A percentile compares a stretch with the other conserved stretches of the same genome.
Evolutionary conservation across 1,284 basidiomycete genomes (phyloP).

Genomic region (Leccinum cinnamomeum): DNA sequence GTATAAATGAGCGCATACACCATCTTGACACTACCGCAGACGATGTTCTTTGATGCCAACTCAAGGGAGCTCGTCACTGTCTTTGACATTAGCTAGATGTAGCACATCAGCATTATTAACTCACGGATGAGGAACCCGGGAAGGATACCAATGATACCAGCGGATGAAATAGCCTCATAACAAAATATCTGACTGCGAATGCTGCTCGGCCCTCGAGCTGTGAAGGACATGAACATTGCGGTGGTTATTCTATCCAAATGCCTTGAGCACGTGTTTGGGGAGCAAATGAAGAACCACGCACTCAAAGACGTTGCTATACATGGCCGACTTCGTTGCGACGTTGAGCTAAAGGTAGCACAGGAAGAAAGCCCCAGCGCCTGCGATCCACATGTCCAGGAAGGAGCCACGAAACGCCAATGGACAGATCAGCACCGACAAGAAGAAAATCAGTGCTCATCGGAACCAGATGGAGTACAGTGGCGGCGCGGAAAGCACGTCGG

Average conservation of each 20-base stretch:
- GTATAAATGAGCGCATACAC: constrained; percentile 89
- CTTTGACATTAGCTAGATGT: constrained; percentile 15
- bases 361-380: constrained; percentile 65
- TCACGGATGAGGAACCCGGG: constrained; percentile 81
- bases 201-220: constrained; percentile 75
- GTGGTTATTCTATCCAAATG: constrained; percentile 64
- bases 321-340: constrained; percentile 68
- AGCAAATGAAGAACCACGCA: constrained; percentile 40
- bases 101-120: constrained; percentile 30
- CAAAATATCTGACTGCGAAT: constrained; percentile 77
- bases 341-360: constrained; percentile 69
- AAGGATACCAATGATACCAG: constrained; percentile 79
- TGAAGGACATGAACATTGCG: constrained; percentile 79
- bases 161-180: constrained; percentile 83
- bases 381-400: constrained; percentile 81
- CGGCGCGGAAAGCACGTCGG: constrained; percentile 41
- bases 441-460: constrained; percentile 68
- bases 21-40: constrained; percentile 88
- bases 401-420: constrained; percentile 84
- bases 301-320: constrained; percentile 91
- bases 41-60: constrained; percentile 84
- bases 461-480: constrained; percentile 60
- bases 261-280: constrained; percentile 17
- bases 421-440: constrained; percentile 72
- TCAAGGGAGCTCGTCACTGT: constrained; percentile 84